Conservation (phyloP, 2,329 filamentous ascomycete genomes). For the Botrytis byssoidea region DNA sequence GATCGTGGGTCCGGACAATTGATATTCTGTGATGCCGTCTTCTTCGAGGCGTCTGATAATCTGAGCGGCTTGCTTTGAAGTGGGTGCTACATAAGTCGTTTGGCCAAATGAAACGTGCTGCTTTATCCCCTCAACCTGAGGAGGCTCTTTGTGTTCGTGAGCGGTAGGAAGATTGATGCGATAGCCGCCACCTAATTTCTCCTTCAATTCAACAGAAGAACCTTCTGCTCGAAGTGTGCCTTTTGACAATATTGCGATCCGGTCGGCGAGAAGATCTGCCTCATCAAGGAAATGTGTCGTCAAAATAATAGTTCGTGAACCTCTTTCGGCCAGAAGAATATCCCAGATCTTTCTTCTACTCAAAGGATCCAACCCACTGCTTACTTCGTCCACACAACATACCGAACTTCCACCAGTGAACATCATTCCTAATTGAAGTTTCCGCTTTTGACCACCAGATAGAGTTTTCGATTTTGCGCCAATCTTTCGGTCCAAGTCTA, state of each 20-base stretch:
- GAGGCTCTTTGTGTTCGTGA: slow-evolving; percentile 47
- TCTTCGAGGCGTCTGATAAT: slow-evolving; percentile 70
- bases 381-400: slow-evolving; percentile 90
- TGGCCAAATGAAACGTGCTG: slow-evolving; percentile 66
- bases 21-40: slow-evolving; percentile 69
- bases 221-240: slow-evolving; percentile 79
- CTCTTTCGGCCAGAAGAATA: slow-evolving; percentile 81
- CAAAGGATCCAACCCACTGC: slow-evolving; percentile 81
- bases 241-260: slow-evolving; percentile 84
- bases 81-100: slow-evolving; percentile 68
- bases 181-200: slow-evolving; percentile 79
- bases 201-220: slow-evolving; percentile 82
- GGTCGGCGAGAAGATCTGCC: slow-evolving; percentile 83
- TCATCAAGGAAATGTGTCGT: slow-evolving; percentile 95
- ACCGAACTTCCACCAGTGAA: slow-evolving; percentile 84
- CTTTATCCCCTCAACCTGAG: slow-evolving; percentile 53
- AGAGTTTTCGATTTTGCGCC: slow-evolving; percentile 72
- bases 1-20: slow-evolving; percentile 84
- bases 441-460: slow-evolving; percentile 88
- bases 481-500: slow-evolving; percentile 75
- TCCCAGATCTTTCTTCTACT: slow-evolving; percentile 91
- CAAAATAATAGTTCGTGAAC: slow-evolving; percentile 76
- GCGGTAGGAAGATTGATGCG: slow-evolving; percentile 71
- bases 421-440: slow-evolving; percentile 93
- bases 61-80: slow-evolving; percentile 67